Conservation (phyloP, 2,329 filamentous ascomycete genomes). For the Colletotrichum tropicicola region DNA sequence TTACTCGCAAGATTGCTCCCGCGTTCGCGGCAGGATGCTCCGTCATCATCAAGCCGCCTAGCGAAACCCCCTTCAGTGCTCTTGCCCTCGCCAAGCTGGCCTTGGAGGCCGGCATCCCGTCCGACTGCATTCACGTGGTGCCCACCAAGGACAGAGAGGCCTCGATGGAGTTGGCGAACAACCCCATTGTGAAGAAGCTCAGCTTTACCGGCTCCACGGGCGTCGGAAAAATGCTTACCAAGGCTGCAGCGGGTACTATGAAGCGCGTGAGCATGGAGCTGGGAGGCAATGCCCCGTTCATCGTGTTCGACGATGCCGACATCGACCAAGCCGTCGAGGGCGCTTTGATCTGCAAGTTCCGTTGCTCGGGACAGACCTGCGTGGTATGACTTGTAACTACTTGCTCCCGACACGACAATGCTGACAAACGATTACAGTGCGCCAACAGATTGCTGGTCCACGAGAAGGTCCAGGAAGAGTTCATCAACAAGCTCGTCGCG, state of each 20-base stretch:
- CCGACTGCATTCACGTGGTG: constrained; percentile 62
- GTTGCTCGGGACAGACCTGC: constrained; percentile 77
- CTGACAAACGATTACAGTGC: too few relatives aligned
- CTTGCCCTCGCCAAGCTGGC: constrained; percentile 73
- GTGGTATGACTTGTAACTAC: constrained; percentile 45
- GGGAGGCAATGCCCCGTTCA: constrained; percentile 79
- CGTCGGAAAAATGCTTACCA: constrained; percentile 66
- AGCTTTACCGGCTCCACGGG: constrained; percentile 74
- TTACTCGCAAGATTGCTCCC: constrained; percentile 52
- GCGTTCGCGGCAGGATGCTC: constrained; percentile 76
- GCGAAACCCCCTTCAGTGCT: constrained; percentile 74
- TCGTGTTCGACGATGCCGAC: constrained; percentile 79
- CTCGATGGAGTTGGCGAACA: constrained; percentile 36
- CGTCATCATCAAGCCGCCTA: constrained; percentile 75
- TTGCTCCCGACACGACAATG: background rate
- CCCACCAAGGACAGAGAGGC: constrained; percentile 36
- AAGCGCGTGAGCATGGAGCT: constrained; percentile 82
- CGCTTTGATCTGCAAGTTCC: constrained; percentile 76
- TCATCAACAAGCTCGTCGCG: constrained; percentile 57
- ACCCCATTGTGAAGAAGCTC: constrained; percentile 67
- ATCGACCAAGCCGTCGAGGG: constrained; percentile 73
- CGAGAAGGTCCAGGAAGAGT: constrained; percentile 66
- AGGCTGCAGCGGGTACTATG: constrained; percentile 72
- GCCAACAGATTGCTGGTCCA: constrained; percentile 66
- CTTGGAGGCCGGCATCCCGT: constrained; percentile 72